phyloP scores from a whole-genome alignment of 2,329 filamentous ascomycete genomes.

The Tolypocladium endophyticum region DNA sequence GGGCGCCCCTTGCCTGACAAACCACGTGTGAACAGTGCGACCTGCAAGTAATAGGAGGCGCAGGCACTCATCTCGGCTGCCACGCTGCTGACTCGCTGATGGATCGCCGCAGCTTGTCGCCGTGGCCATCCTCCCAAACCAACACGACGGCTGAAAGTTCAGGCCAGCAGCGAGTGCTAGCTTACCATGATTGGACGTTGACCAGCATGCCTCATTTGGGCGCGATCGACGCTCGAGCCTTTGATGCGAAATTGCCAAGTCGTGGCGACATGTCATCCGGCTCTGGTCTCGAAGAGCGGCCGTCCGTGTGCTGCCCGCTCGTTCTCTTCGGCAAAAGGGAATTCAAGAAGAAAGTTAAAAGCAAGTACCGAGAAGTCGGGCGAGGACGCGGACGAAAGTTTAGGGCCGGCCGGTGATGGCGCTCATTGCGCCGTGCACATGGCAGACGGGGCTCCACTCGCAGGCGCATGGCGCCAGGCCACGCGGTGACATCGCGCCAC shows the following conservation, averaged over 20 bases:
- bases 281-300: not conserved
- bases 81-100: not conserved
- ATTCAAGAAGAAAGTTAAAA: not conserved
- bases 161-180: conserved; percentile 1
- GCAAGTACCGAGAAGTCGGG: too few relatives aligned
- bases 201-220: not conserved
- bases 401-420: not conserved
- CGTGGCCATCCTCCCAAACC: not conserved
- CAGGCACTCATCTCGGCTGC: not conserved
- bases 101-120: not conserved
- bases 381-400: not conserved
- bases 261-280: not conserved
- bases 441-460: not conserved
- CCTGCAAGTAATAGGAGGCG: not conserved
- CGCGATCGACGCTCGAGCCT: not conserved
- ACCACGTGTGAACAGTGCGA: conserved; percentile 1
- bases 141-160: conserved; percentile 6
- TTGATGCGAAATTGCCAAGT: not conserved
- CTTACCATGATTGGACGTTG: not conserved
- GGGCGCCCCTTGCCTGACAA: not conserved
- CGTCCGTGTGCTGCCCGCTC: not conserved
- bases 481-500: not conserved
- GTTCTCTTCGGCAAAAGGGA: not conserved
- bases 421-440: not conserved
- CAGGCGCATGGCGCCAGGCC: not conserved